Evolutionary conservation across 1,139 yeast species (phyloP).

Genomic region (Suhomyces guaymorum): DNA sequence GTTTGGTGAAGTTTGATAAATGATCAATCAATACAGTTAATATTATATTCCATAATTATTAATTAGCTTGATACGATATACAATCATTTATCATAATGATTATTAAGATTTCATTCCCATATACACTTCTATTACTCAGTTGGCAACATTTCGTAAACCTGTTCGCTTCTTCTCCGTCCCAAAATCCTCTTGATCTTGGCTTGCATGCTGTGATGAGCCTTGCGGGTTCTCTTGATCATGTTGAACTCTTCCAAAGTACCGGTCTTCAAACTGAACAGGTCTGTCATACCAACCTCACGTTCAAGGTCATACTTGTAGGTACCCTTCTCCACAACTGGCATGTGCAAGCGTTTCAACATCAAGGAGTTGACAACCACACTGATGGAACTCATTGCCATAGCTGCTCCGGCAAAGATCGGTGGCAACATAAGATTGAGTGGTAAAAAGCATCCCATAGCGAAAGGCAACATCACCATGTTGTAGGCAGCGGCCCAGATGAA

Average conservation of each 20-base stretch:
- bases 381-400: conserved; percentile 92
- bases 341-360: conserved; percentile 61
- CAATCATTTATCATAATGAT: no score
- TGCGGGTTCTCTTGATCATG: conserved; percentile 23
- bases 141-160: conserved; percentile 13
- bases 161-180: conserved; percentile 3
- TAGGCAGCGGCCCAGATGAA: conserved; percentile 85
- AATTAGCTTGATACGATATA: no score
- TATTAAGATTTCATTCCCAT: no score
- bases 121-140: neutral
- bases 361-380: conserved; percentile 86
- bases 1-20: no score
- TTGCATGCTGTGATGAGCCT: conserved; percentile 3
- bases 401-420: conserved; percentile 89
- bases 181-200: conserved; percentile 3
- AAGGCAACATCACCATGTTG: conserved; percentile 85
- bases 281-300: conserved; percentile 17
- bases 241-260: conserved; percentile 36
- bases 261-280: conserved; percentile 31
- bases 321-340: conserved; percentile 33
- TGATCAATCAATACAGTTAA: no score
- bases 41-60: no score
- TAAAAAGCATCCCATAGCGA: conserved; percentile 88
- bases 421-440: conserved; percentile 79
- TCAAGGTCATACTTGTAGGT: conserved; percentile 24